Evolutionary conservation across 2,329 filamentous ascomycete species (phyloP).

Genomic region (Lecanicillium sp.): DNA sequence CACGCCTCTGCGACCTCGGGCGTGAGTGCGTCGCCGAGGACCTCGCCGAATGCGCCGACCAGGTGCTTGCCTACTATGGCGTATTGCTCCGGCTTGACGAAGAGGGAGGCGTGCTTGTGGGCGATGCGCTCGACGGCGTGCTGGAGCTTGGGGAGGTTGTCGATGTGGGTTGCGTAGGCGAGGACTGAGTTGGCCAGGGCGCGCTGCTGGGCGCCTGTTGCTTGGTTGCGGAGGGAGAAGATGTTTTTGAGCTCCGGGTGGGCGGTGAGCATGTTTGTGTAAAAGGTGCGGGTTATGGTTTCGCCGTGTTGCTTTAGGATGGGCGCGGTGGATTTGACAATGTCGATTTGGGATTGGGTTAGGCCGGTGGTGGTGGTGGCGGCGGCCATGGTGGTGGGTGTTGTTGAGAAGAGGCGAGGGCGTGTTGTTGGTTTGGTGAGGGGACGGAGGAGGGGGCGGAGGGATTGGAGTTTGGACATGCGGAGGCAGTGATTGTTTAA

Average conservation of each 20-base stretch:
- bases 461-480: too few relatives aligned
- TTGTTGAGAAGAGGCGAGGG: slow-evolving; percentile 1
- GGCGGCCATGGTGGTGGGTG: background rate
- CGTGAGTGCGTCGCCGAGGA: slow-evolving; percentile 61
- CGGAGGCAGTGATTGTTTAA: too few relatives aligned
- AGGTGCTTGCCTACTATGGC: slow-evolving; percentile 60
- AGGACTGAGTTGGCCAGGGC: slow-evolving; percentile 62
- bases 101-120: slow-evolving; percentile 68
- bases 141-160: slow-evolving; percentile 53
- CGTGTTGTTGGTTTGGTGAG: background rate
- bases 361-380: slow-evolving; percentile 33
- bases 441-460: background rate
- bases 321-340: slow-evolving; percentile 71
- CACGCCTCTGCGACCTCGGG: slow-evolving; percentile 60
- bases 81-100: slow-evolving; percentile 62
- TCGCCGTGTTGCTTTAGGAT: slow-evolving; percentile 60
- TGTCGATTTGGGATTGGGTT: slow-evolving; percentile 54
- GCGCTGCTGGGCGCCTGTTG: slow-evolving; percentile 57
- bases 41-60: slow-evolving; percentile 56
- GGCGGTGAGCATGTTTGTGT: slow-evolving; percentile 56
- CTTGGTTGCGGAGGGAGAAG: slow-evolving; percentile 65
- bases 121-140: slow-evolving; percentile 59
- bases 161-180: slow-evolving; percentile 65
- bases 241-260: slow-evolving; percentile 59
- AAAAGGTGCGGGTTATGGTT: slow-evolving; percentile 64